Evolutionary conservation across 2,329 filamentous ascomycete species (phyloP).

Genomic region (Exophiala bonariae): DNA sequence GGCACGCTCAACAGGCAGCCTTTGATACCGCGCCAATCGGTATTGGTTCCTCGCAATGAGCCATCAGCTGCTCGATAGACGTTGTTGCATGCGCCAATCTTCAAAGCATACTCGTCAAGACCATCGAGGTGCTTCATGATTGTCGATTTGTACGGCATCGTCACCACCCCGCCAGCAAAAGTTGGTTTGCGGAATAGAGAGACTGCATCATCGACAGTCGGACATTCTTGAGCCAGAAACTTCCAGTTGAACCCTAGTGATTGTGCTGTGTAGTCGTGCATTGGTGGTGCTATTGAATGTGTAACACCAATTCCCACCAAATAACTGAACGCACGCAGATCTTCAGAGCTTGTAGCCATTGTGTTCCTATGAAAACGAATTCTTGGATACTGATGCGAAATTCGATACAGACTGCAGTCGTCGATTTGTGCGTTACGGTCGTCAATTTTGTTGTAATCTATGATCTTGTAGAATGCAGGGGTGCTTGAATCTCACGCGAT

Average conservation of each 20-base stretch:
- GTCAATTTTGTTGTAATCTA: too few relatives aligned
- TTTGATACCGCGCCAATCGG: slow-evolving; percentile 45
- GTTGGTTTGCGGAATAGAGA: slow-evolving; percentile 30
- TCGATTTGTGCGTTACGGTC: too few relatives aligned
- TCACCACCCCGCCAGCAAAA: slow-evolving; percentile 38
- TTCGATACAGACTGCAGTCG: too few relatives aligned
- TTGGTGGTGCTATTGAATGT: too few relatives aligned
- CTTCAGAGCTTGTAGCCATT: too few relatives aligned
- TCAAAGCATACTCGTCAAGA: slow-evolving; percentile 36
- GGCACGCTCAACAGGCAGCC: slow-evolving; percentile 32
- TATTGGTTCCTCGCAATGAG: slow-evolving; percentile 41
- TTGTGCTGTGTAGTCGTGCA: too few relatives aligned
- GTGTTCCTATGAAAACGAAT: too few relatives aligned
- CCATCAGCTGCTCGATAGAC: slow-evolving; percentile 25
- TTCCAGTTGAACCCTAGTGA: slow-evolving; percentile 37
- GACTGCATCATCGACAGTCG: slow-evolving; percentile 34
- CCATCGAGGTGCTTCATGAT: slow-evolving; percentile 35
- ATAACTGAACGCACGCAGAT: too few relatives aligned
- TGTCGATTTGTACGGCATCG: slow-evolving; percentile 45
- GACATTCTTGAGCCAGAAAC: slow-evolving; percentile 36
- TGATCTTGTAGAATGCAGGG: too few relatives aligned
- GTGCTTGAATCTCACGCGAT: too few relatives aligned
- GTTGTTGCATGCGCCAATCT: slow-evolving; percentile 36
- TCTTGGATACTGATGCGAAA: too few relatives aligned
- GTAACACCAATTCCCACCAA: too few relatives aligned